Base-by-base conservation (phyloP, 192 early-diverging fungal species). In the Coemansia sp. region DNA sequence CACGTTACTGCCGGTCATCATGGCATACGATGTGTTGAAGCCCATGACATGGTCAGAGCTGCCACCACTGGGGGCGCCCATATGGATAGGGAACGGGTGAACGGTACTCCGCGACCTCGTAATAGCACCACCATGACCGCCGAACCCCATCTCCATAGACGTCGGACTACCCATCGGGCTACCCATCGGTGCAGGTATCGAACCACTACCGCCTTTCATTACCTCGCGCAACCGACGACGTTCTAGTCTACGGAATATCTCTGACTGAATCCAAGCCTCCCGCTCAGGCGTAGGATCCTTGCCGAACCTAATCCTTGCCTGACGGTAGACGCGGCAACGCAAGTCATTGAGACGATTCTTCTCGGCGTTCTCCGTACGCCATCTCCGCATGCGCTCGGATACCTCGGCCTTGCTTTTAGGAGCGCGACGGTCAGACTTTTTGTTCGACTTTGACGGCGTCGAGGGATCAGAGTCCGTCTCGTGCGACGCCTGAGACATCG, bases 301-400 rank as follows among this genome's bases (percentile, higher is more conserved):
- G 27, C 89, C 91, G 79, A 86, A 92, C 55, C 84, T 86, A 63
- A 86, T 87, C 0, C 83, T 77, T 3, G 88, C 89, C 66, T 88
- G 77, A 2, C 89, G 84, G 73, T 92, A 92, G 2, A 92, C 91
- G 57, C 91, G 89, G 62, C 91, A 92, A 5, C 91, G 76, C 74
- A 92, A 76, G 53, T 92, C 91, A 58, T 92, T 92, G 49, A 88
- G 79, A 36, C 87, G 73, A 62, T 92, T 86, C 53, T 86, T 86
- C 39, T 86, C 85, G 4, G 77, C 80, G 36, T 86, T 86, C 62
- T 86, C 80, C 2, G 85, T 73, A 10, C 85, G 44, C 85, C 85
- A 86, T 27, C 81, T 40, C 15, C 85, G 74, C 85, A 86, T 86
- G 34, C 85, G 76, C 53, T 86, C 81, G 0, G 80, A 86, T 5